These are phyloP conservation scores for Dryas alaskensis DNA, from an alignment of 306 rosid species.

Conservation along the genomic window DNA sequence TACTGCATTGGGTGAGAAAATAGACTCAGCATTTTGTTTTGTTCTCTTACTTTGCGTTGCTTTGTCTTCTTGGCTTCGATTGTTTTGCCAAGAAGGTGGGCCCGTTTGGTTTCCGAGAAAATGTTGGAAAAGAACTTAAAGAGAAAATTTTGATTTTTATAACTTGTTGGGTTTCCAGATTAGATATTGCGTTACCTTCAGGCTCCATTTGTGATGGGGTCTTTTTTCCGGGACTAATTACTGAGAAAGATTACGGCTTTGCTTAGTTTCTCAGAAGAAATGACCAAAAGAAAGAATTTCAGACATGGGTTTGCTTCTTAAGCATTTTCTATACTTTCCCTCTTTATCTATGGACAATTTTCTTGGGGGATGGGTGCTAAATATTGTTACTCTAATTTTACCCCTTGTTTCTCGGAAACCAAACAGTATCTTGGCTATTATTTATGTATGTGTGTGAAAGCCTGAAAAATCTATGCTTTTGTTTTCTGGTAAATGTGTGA, in stretches of 20 bases:
- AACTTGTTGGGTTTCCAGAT: not conserved
- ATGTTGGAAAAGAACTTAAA: not conserved
- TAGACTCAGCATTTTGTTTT: not conserved
- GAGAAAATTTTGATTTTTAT: not conserved
- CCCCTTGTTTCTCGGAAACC: not conserved
- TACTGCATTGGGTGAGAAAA: slow-evolving; percentile 8
- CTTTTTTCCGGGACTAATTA: not conserved
- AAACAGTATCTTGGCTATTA: not conserved
- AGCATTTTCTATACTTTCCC: not conserved
- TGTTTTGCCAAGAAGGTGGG: not conserved
- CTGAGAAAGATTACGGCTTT: not conserved
- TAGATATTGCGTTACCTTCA: not conserved
- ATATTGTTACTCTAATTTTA: not conserved
- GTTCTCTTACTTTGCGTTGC: not conserved
- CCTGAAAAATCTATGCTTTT: not conserved
- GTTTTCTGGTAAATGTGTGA: not conserved
- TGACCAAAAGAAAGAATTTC: not conserved
- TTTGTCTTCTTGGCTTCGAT: not conserved
- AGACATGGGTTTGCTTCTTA: not conserved
- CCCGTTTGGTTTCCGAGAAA: slow-evolving; percentile 14
- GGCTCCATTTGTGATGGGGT: not conserved
- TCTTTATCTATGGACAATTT: not conserved
- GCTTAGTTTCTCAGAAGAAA: not conserved
- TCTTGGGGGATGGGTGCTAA: not conserved
- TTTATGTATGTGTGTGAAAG: not conserved